A percentile compares a stretch with the other conserved stretches of the same genome.
Conservation (phyloP, 352 stramenopile genomes). For the Salisapilia sapeloensis region DNA sequence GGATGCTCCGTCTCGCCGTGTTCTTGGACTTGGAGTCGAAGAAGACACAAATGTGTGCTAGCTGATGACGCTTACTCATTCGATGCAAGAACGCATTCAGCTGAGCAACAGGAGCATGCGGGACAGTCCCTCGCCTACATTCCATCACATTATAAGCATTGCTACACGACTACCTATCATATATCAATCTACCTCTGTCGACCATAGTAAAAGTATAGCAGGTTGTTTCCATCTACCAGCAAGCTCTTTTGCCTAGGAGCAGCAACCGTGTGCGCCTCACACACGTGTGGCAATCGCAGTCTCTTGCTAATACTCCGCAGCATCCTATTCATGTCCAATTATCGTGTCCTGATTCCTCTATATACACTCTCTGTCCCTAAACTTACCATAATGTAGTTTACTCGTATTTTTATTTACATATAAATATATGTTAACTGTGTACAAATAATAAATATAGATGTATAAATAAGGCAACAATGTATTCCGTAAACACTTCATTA, state of each 20-base stretch:
- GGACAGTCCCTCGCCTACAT: slow-evolving; percentile 17
- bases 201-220: slow-evolving; percentile 41
- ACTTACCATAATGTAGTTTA: too few relatives aligned
- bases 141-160: slow-evolving; percentile 9
- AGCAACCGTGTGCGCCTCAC: too few relatives aligned
- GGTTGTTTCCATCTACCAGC: slow-evolving; percentile 49
- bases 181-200: slow-evolving; percentile 10
- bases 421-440: too few relatives aligned
- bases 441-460: too few relatives aligned
- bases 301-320: too few relatives aligned
- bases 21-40: slow-evolving; percentile 30
- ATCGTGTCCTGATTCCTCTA: too few relatives aligned
- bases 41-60: slow-evolving; percentile 33
- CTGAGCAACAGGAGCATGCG: slow-evolving; percentile 21
- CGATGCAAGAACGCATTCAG: slow-evolving; percentile 20
- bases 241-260: slow-evolving; percentile 15
- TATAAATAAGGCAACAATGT: too few relatives aligned
- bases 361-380: too few relatives aligned
- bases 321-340: too few relatives aligned
- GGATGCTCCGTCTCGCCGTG: slow-evolving; percentile 23
- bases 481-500: too few relatives aligned
- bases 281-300: too few relatives aligned
- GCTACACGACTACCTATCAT: not conserved
- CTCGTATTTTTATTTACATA: too few relatives aligned
- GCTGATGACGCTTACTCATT: slow-evolving; percentile 25